Evolutionary conservation across 768 basidiomycete genomes (phyloP).

Genomic region (Agaricus sinodeliciosus): DNA sequence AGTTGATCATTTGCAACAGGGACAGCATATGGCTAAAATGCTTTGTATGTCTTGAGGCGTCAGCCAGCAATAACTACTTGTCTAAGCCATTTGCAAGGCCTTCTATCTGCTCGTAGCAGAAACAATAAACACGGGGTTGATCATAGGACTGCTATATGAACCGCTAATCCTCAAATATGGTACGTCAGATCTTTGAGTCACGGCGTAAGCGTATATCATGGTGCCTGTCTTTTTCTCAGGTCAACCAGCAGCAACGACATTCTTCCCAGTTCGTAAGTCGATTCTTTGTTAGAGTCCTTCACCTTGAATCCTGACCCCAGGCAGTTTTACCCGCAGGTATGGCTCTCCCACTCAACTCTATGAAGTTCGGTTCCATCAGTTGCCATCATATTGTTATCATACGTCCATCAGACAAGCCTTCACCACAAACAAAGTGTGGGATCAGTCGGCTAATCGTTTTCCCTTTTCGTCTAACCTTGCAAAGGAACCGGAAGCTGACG

Average conservation of each 20-base stretch:
- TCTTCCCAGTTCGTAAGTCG: constrained; percentile 23
- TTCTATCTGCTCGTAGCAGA: constrained; percentile 29
- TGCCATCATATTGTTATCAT: background rate
- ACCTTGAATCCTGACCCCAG: background rate
- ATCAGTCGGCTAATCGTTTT: too few relatives aligned
- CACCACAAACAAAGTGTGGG: too few relatives aligned
- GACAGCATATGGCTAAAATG: constrained; percentile 26
- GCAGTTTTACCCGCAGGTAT: constrained; percentile 26
- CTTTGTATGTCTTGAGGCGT: constrained; percentile 19
- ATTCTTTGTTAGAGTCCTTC: background rate
- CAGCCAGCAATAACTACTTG: background rate
- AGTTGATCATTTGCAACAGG: constrained; percentile 11
- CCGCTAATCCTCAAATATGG: constrained; percentile 32
- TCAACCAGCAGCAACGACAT: constrained; percentile 15
- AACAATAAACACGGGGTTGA: constrained; percentile 27
- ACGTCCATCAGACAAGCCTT: too few relatives aligned
- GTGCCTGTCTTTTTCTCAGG: constrained; percentile 8
- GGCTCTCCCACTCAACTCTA: background rate
- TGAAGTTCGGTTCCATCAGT: background rate
- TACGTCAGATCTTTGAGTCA: constrained; percentile 10
- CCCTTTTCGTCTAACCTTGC: too few relatives aligned
- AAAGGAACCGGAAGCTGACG: too few relatives aligned
- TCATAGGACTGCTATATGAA: constrained; percentile 32
- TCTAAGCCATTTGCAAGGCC: constrained; percentile 14
- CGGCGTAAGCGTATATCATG: background rate